Evolutionary conservation across 2,329 filamentous ascomycete species (phyloP), one percentile per base, ranked within the genome.

Genomic region (Beauveria pseudobassiana): DNA sequence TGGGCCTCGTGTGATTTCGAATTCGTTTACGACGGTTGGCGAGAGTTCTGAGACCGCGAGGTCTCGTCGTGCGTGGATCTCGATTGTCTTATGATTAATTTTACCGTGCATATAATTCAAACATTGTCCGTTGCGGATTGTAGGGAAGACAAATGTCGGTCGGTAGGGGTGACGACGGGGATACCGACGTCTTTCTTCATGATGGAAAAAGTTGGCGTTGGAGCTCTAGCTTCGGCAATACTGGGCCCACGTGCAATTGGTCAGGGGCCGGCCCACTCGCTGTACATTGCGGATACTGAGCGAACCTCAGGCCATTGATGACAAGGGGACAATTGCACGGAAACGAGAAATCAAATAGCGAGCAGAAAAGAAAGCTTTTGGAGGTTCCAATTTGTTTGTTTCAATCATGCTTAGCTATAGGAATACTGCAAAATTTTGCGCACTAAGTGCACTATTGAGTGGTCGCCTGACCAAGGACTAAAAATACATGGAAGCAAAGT

Each of bases 151-250:
- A 20, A 6, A 49, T 16, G 3, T n/a, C 38, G 34, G 34, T 38
- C 22, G 46, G 24, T 16, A 18, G 38, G 45, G 28, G 51, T 42
- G 51, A 16, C 30, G 8, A 48, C 48, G 43, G 30, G 50, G 59
- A 54, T 28, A 18, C 22, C 18, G 42, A 54, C 30, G 51, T 20
- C 28, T 26, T 61, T 49, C 38, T 28, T 56, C 43, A 34, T 45
- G 45, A 61, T 54, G 52, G 22, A 62, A 62, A 62, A 62, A 55
- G 52, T 43, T 56, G 59, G 59, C 38, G 45, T 62, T 46, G 51
- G 34, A 56, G 52, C 59, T 56, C 52, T 56, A 38, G 45, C 59
- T 62, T 62, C 52, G 59, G 59, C 51, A 61, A 61, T 18, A 50
- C 50, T 43, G 24, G 43, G 43, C 22, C 43, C 22, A 56, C 59